These are phyloP conservation scores for Calonectria fujianensis DNA, from an alignment of 2,329 filamentous ascomycete genomes.

Conservation along the genomic window DNA sequence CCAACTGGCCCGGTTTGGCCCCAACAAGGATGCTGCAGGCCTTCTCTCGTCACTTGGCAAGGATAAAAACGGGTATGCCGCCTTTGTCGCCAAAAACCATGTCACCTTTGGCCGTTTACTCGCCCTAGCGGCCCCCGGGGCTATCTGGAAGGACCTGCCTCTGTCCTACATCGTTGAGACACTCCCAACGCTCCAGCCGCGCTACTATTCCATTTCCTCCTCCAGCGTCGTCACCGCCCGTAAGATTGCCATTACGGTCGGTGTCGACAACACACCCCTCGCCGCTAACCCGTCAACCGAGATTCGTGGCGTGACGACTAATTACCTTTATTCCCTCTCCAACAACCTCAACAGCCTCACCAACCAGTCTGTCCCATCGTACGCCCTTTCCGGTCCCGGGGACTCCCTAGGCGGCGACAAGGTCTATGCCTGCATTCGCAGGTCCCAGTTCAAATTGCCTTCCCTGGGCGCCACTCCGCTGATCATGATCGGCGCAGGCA, in stretches of 20 bases:
- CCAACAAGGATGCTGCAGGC: constrained; percentile 66
- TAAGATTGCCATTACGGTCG: constrained; percentile 52
- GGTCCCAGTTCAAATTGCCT: constrained; percentile 68
- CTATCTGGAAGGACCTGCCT: constrained; percentile 50
- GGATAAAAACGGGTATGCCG: constrained; percentile 49
- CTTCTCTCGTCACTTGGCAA: constrained; percentile 40
- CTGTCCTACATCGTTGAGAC: constrained; percentile 74
- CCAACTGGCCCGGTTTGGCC: constrained; percentile 66
- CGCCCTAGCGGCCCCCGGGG: constrained; percentile 38
- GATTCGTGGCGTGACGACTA: constrained; percentile 53
- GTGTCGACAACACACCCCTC: constrained; percentile 46
- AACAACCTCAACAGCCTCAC: constrained; percentile 37
- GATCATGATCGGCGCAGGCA: constrained; percentile 71
- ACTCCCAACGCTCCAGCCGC: constrained; percentile 69
- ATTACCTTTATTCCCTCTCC: constrained; percentile 52
- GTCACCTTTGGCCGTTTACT: constrained; percentile 54
- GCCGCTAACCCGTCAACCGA: constrained; percentile 37
- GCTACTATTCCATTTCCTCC: constrained; percentile 78
- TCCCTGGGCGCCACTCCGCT: constrained; percentile 65
- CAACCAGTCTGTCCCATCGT: constrained; percentile 11
- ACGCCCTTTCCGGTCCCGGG: constrained; percentile 46
- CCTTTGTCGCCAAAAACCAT: constrained; percentile 49
- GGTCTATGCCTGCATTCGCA: constrained; percentile 49
- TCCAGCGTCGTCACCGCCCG: constrained; percentile 63
- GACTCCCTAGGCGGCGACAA: constrained; percentile 43